Percentiles rank a stretch among this genome's conserved stretches.
These are phyloP conservation scores for Colletotrichum eleusines DNA, from an alignment of 2,329 filamentous ascomycete genomes.

Conservation along the genomic window DNA sequence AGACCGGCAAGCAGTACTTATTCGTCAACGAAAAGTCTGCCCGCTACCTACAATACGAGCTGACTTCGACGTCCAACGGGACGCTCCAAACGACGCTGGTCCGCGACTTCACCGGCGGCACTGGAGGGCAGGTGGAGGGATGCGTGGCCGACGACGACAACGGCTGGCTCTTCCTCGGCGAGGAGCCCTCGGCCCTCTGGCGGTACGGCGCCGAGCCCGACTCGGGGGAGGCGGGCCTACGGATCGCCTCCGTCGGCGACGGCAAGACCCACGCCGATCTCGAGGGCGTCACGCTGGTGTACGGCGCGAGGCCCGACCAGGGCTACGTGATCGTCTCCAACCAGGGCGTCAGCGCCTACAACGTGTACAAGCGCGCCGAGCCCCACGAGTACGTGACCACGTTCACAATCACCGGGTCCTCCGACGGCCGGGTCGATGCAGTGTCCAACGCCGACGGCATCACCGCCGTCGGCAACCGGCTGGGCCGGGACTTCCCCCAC, in stretches of 20 bases:
- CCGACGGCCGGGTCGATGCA: constrained; percentile 57
- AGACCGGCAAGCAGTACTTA: constrained; percentile 62
- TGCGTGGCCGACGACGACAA: constrained; percentile 65
- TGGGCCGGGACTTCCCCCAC: constrained; percentile 56
- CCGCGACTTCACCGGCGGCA: constrained; percentile 63
- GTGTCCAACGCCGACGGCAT: constrained; percentile 68
- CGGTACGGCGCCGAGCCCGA: constrained; percentile 64
- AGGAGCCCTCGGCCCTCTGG: constrained; percentile 65
- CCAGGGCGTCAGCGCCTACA: constrained; percentile 65
- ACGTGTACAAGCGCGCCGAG: constrained; percentile 61
- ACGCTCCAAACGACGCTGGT: constrained; percentile 61
- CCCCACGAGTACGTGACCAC: constrained; percentile 64
- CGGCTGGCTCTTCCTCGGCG: constrained; percentile 63
- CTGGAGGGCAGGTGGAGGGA: constrained; percentile 66
- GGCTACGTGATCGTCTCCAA: constrained; percentile 66
- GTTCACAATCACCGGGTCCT: constrained; percentile 59
- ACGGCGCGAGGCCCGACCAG: constrained; percentile 56
- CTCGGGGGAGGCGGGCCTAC: constrained; percentile 49
- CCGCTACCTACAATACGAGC: constrained; percentile 65
- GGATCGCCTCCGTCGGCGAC: constrained; percentile 59
- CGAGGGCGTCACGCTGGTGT: constrained; percentile 65
- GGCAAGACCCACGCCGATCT: constrained; percentile 63
- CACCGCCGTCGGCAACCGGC: constrained; percentile 57
- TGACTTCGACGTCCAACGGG: constrained; percentile 55
- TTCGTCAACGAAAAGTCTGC: constrained; percentile 67